These are phyloP conservation scores for Mimosa bimucronata DNA, from an alignment of 306 rosid species.

Conservation along the genomic window DNA sequence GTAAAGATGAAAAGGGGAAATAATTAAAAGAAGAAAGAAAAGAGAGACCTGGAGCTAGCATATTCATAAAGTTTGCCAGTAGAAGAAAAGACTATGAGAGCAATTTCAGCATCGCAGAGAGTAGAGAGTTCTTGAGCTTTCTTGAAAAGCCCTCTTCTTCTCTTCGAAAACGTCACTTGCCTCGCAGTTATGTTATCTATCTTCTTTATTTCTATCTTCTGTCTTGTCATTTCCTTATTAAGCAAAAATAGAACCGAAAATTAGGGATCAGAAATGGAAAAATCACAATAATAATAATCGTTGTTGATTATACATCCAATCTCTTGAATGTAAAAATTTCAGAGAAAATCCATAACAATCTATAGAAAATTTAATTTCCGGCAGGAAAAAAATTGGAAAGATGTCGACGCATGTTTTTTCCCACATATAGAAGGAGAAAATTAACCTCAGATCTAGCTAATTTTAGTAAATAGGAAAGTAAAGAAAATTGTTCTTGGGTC, in stretches of 20 bases:
- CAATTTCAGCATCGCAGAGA: slow-evolving; percentile 56
- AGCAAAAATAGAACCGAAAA: background rate
- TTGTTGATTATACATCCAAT: background rate
- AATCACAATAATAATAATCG: background rate
- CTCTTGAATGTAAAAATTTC: background rate
- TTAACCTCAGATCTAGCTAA: background rate
- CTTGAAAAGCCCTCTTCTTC: slow-evolving; percentile 52
- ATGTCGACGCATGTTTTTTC: background rate
- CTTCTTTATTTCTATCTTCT: slow-evolving; percentile 50
- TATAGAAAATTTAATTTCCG: background rate
- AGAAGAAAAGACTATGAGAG: slow-evolving; percentile 44
- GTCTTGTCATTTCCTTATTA: slow-evolving; percentile 36
- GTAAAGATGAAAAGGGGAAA: background rate
- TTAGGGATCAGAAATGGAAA: background rate
- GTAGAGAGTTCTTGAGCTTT: slow-evolving; percentile 56
- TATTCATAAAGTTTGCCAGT: slow-evolving; percentile 51
- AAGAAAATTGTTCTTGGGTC: background rate
- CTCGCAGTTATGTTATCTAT: slow-evolving; percentile 52
- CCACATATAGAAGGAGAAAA: background rate
- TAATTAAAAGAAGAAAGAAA: background rate
- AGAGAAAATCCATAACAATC: background rate
- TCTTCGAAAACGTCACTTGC: slow-evolving; percentile 54
- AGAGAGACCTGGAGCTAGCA: slow-evolving; percentile 43
- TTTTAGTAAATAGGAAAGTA: too few relatives aligned
- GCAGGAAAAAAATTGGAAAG: background rate